A percentile compares a stretch with the other conserved stretches of the same genome.
Conservation (phyloP, 805 yeast species). For the Barnettozyma siamensis region DNA sequence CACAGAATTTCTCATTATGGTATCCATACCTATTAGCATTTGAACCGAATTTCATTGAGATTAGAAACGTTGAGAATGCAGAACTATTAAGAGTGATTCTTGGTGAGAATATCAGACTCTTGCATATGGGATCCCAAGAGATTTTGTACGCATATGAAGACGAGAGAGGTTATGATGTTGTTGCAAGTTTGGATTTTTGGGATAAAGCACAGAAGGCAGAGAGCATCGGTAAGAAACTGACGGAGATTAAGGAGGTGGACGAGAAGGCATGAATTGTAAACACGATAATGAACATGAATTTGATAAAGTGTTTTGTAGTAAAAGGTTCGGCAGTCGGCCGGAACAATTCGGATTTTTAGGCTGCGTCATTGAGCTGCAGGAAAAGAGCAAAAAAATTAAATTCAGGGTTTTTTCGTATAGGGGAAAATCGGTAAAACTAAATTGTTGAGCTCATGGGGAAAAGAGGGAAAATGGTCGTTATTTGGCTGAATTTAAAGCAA, state of each 20-base stretch:
- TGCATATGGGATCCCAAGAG: slow-evolving; percentile 89
- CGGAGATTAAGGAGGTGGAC: slow-evolving; percentile 23
- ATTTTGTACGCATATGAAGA: slow-evolving; percentile 89
- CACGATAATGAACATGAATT: neutral
- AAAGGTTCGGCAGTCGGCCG: no score
- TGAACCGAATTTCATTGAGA: slow-evolving; percentile 85
- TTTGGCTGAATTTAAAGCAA: no score
- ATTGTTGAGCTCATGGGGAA: no score
- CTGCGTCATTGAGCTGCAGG: no score
- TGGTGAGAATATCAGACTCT: slow-evolving; percentile 85
- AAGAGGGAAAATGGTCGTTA: no score
- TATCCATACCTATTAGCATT: slow-evolving; percentile 91
- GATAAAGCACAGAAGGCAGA: slow-evolving; percentile 31
- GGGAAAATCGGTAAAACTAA: no score
- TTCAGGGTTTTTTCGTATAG: no score
- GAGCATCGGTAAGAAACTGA: slow-evolving; percentile 6
- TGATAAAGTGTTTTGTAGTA: no score
- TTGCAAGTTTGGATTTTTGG: slow-evolving; percentile 91
- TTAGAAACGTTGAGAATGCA: slow-evolving; percentile 84
- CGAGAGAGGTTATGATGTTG: slow-evolving; percentile 85
- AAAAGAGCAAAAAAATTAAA: no score
- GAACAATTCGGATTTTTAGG: no score
- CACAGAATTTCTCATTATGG: slow-evolving; percentile 87
- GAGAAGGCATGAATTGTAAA: slow-evolving; percentile 1
- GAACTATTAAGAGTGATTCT: slow-evolving; percentile 81